Evolutionary conservation across 352 stramenopile genomes (phyloP), one percentile per base, ranked within the genome.

Genomic region (Achlya hypogyna): DNA sequence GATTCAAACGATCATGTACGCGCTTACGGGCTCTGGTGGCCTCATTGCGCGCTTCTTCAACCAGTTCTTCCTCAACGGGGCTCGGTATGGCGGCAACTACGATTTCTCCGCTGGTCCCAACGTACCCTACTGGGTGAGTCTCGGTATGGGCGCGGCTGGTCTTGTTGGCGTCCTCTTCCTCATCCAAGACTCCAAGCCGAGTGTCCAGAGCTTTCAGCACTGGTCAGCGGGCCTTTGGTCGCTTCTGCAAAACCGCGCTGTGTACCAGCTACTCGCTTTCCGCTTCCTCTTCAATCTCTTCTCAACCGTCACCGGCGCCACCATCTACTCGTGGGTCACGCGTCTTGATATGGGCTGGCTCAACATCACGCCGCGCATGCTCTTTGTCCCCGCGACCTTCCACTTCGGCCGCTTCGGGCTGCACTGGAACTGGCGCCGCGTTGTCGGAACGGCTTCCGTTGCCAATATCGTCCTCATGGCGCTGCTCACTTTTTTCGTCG

Each of bases 211-310:
- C 20, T 51, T 82, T 4, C 9, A 28, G 4, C 65, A 72, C 27
- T 82, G 81, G 38, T 71, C 79, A 31, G 62, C 53, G 20, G 73
- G 86, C 56, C 84, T 91, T 73, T 89, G 79, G 79, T 71, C 75
- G 32, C 82, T 89, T 47, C 71, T 67, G 14, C 60, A 67, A 35
- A 32, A 67, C n/a, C 60, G 60, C n/a, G 60, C 20, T 20, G 49
- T 67, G 40, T 58, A 22, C 28, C 60, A 67, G 27, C 20, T 67
- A 8, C 51, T 49, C 32, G 60, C 60, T 10, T 67, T 67, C 43
- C 60, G 60, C 14, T 67, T 60, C 51, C 18, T 58, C 28, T 58
- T 38, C 51, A 67, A 67, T 45, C 12, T 58, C n/a, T 67, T 67
- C 63, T 49, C 60, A 23, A 67, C n/a, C n/a, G 29, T 71, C 27